Evolutionary conservation across 768 basidiomycete species (phyloP).

Genomic region (Melanogaster broomeanus): DNA sequence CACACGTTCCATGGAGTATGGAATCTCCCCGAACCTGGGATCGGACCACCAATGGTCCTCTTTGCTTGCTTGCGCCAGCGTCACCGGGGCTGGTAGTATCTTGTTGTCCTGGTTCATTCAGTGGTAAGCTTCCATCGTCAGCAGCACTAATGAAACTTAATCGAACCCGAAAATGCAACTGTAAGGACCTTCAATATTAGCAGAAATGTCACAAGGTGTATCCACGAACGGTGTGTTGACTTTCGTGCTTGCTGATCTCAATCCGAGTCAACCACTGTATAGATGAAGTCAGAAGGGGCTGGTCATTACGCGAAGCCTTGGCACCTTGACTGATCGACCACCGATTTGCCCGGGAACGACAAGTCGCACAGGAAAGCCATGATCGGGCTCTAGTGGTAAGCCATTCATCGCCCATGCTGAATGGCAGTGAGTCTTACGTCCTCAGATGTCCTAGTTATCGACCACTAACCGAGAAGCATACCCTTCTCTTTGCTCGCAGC

Average conservation of each 20-base stretch:
- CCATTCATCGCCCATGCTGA: conserved; percentile 62
- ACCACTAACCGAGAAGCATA: conserved; percentile 45
- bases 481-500: conserved; percentile 45
- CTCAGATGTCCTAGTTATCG: neutral
- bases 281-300: neutral
- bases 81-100: conserved; percentile 53
- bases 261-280: conserved; percentile 57
- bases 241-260: conserved; percentile 50
- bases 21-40: conserved; percentile 33
- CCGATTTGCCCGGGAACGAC: conserved; percentile 66
- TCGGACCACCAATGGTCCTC: conserved; percentile 60
- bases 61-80: conserved; percentile 51
- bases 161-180: conserved; percentile 39
- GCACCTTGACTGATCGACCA: conserved; percentile 50
- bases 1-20: neutral
- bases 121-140: neutral
- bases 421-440: neutral
- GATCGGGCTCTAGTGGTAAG: conserved; percentile 57
- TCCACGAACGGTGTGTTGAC: conserved; percentile 50
- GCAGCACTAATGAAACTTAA: neutral
- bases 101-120: conserved; percentile 49
- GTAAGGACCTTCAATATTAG: neutral
- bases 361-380: conserved; percentile 66
- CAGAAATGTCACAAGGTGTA: neutral
- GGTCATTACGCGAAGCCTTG: neutral